Base-by-base conservation (phyloP, 331 rosid genomes). In the Rhamnella rubrinervis region DNA sequence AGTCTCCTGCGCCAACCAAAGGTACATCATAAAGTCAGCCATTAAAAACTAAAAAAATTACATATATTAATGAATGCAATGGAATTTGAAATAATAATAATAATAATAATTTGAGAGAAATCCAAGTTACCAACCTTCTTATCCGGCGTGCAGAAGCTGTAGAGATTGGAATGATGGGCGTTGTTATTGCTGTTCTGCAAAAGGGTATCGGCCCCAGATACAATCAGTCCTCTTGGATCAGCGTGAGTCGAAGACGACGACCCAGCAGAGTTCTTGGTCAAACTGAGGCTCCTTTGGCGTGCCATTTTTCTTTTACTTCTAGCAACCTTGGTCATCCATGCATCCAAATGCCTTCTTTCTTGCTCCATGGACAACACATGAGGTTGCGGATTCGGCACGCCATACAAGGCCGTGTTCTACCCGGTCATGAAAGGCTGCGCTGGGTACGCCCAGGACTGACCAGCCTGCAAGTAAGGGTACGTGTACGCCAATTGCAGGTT, bases 71-170 rank as follows among this genome's bases (percentile, higher is more conserved):
- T 18, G 19, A 49, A n/a, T 69, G 13, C 5, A 13, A 51, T 59
- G 15, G 65, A 47, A 77, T 17, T 3, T 3, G 15, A 59, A 21
- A 37, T 28, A 10, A 5, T 35, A 19, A 37, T 9, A 13, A 16
- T 21, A 65, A 37, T 47, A 9, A 67, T 66, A 57, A 78, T 66
- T 63, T 11, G 12, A 66, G 63, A 55, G 7, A 7, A 58, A 26
- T 12, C 46, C 55, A 4, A 23, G 10, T 61, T 12, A 5, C 59
- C 28, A 64, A 87, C 98, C 95, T 84, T 87, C 2, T 87, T 86
- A 73, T 86, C 85, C 12, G 74, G 85, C 9, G 85, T 64, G 56
- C 20, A 55, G 35, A 92, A 73, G 19, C 50, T 61, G 52, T 60
- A 39, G 11, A 51, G 70, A n/a, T 35, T 7, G 4, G 3, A 0